Base-by-base conservation (phyloP, 179 eudicot species). In the Heliamphora pulchella region DNA sequence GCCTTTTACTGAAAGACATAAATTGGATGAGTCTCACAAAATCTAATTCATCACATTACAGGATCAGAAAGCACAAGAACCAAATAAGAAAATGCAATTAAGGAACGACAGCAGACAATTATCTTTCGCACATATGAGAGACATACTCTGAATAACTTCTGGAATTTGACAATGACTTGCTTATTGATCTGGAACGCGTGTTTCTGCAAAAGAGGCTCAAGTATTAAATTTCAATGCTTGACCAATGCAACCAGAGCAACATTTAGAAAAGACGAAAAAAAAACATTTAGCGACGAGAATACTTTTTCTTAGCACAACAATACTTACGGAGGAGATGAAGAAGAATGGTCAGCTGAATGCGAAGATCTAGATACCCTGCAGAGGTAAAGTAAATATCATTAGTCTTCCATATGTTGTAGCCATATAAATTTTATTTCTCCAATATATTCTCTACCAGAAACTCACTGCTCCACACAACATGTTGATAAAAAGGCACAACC, bases 291-390 rank as follows among this genome's bases (percentile, higher is more conserved):
- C 8, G 11, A 54, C 13, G 15, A 77, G 63, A 65, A 75, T 70
- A 31, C 31, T 31, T 31, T 31, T 31, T 31, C 31, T 31, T 13
- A 67, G 71, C 41, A 41, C 4, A 75, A 78, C 31, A 8, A 67
- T 67, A 74, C 65, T 81, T 92, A 92, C 97, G 94, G 85, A 59
- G 70, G 87, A 77, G 92, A 88, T 74, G 94, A 89, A 80, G 84
- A 86, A 17, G 88, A 82, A 55, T 74, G 88, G 62, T 85, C 86
- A 79, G 87, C 85, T 70, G 91, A 83, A 81, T 81, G 82, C 1
- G 97, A 94, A 79, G 94, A 91, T 82, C 77, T 88, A 41, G 93
- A 87, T 76, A 77, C 80, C 89, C 96, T 91, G 92, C 75, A 81
- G 55, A 79, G 81, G 68, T 81, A 63, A 78, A 82, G 73, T 31